Percentiles rank a stretch among this genome's conserved stretches.
phyloP scores from a whole-genome alignment of 495 filamentous ascomycete species.

The Penicillium taxi region DNA sequence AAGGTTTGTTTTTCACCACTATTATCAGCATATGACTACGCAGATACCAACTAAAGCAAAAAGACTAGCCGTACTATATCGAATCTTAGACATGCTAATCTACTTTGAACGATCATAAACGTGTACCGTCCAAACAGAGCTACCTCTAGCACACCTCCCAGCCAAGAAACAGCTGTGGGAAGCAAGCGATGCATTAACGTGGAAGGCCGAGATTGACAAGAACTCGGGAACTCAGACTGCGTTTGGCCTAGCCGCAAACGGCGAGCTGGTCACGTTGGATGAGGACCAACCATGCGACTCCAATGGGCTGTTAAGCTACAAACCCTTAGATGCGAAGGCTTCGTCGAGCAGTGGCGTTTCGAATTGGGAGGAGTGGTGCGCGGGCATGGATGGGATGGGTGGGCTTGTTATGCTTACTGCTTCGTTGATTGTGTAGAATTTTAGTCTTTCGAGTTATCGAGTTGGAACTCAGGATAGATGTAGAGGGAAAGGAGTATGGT shows the following conservation, averaged over 20 bases:
- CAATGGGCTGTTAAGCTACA: not conserved
- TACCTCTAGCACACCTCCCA: constrained; percentile 39
- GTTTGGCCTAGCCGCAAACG: constrained; percentile 31
- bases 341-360: constrained; percentile 3
- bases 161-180: constrained; percentile 43
- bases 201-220: constrained; percentile 26
- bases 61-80: constrained; percentile 34
- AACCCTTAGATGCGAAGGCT: not conserved
- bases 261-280: constrained; percentile 27
- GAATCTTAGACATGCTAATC: constrained; percentile 36
- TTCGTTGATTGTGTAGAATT: constrained; percentile 19
- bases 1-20: constrained; percentile 12
- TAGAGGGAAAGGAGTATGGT: too few relatives aligned
- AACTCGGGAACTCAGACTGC: constrained; percentile 13
- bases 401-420: constrained; percentile 39
- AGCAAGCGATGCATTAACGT: constrained; percentile 28
- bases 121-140: constrained; percentile 28
- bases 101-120: constrained; percentile 38
- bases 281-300: not conserved
- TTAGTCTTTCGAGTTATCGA: too few relatives aligned
- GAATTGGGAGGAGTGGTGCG: constrained; percentile 40
- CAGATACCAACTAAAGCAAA: not conserved
- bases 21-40: not conserved
- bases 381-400: constrained; percentile 38
- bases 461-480: too few relatives aligned